Evolutionary conservation across 176 grass and related monocot genomes (phyloP), one percentile per base, ranked within the genome.

Genomic region (Chrysopogon serrulatus): DNA sequence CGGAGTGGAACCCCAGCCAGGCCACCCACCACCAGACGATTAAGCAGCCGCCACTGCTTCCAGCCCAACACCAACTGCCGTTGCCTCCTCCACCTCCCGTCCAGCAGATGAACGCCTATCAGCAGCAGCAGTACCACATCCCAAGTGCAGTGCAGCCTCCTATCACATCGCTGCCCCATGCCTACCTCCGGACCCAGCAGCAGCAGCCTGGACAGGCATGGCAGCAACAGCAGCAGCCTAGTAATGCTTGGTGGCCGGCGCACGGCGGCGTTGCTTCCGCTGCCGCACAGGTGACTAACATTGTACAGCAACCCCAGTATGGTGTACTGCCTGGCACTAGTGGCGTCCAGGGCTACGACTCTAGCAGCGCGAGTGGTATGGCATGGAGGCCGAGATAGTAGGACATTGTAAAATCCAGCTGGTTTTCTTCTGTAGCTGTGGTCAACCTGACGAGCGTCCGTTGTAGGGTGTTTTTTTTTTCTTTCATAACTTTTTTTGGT

Each of bases 1-100:
- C 96, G 27, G 96, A 96, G 70, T 99, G 96, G 96, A 85, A 83
- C 26, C 96, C 96, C 6, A 86, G 73, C 74, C 84, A 92, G 73
- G 74, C 70, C 83, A 65, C 28, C 42, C 72, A 72, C n/a, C n/a
- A n/a, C 41, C 83, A 84, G 16, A 85, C 76, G 49, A 77, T 57
- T 21, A 62, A 67, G 74, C 51, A 81, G 2, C 82, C 23, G 3
- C 15, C 65, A 18, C 39, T 39, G 6, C n/a, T 73, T 40, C 36
- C 68, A 14, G 69, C 60, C 45, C 66, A 35, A 35, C 83, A 76
- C 36, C 88, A 83, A 36, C 86, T 61, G 28, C 36, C 73, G 1
- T 34, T 73, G 51, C 75, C 85, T 60, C 86, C 88, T 39, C 86
- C 79, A 2, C 79, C 80, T 4, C 56, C 85, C 44, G 74, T 85